Conservation (phyloP, 2,329 filamentous ascomycete species). For the Chaetomium strumarium region DNA sequence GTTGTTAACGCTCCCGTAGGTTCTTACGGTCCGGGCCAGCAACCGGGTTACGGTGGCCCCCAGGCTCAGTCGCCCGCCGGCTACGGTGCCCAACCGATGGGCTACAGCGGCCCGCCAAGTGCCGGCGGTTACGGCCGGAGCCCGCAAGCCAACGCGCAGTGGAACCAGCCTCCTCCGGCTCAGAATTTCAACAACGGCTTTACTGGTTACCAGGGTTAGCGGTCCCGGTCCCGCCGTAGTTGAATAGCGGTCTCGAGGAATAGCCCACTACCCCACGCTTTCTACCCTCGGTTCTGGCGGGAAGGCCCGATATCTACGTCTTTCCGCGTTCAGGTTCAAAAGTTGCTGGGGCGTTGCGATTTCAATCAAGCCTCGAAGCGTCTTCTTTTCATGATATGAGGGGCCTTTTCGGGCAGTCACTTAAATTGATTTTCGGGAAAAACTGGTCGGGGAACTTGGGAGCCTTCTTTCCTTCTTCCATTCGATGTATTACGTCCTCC, state of each 20-base stretch:
- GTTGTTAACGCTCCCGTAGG: constrained; percentile 46
- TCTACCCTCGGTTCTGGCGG: constrained; percentile 5
- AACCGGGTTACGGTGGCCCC: constrained; percentile 59
- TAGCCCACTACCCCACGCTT: background rate
- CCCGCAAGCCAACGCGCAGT: constrained; percentile 53
- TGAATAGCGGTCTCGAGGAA: background rate
- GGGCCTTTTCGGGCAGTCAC: constrained; percentile 19
- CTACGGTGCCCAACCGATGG: constrained; percentile 63
- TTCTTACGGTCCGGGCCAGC: constrained; percentile 46
- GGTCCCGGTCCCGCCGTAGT: background rate
- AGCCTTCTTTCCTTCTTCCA: constrained; percentile 18
- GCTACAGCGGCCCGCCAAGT: constrained; percentile 65
- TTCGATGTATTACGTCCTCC: constrained; percentile 17
- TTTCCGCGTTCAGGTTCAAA: constrained; percentile 8
- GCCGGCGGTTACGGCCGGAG: constrained; percentile 82
- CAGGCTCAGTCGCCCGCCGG: constrained; percentile 56
- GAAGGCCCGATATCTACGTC: background rate
- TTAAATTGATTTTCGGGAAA: constrained; percentile 20
- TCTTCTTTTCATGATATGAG: constrained; percentile 19
- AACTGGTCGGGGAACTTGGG: constrained; percentile 21
- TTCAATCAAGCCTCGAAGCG: constrained; percentile 14
- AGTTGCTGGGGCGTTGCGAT: constrained; percentile 12
- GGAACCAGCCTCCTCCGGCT: constrained; percentile 44
- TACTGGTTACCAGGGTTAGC: constrained; percentile 56
- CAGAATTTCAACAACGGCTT: constrained; percentile 59